Percentiles rank a stretch among this genome's conserved stretches.
Evolutionary conservation across 1,139 yeast species (phyloP).

Genomic region (Pichia sp.): DNA sequence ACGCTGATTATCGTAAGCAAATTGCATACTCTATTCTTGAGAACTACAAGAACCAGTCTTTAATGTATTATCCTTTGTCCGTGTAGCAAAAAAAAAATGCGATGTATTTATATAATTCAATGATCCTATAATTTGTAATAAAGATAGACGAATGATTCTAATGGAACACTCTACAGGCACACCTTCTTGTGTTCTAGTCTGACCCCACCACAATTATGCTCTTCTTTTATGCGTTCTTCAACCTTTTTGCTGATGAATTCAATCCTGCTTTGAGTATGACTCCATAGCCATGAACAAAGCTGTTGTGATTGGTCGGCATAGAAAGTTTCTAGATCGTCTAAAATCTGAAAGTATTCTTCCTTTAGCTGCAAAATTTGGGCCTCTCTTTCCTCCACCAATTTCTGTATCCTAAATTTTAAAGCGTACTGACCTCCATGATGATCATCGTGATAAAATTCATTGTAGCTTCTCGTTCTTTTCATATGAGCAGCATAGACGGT

Average conservation of each 20-base stretch:
- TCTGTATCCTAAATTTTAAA: neutral
- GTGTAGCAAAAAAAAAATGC: neutral
- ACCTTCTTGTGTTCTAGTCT: neutral
- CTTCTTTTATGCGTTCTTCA: neutral
- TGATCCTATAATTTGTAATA: neutral
- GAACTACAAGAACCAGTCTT: conserved; percentile 22
- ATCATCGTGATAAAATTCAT: neutral
- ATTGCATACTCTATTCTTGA: conserved; percentile 19
- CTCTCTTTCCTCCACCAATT: conserved; percentile 1
- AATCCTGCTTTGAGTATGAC: neutral
- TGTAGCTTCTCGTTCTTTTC: neutral
- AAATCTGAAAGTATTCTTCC: conserved; percentile 1
- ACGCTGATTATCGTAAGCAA: conserved; percentile 11
- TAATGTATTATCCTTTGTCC: conserved; percentile 27
- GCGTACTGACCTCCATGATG: neutral
- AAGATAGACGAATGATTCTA: neutral
- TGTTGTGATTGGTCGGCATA: conserved; percentile 14
- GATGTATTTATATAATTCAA: no score
- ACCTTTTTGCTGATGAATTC: neutral
- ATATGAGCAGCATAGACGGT: neutral
- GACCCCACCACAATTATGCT: neutral
- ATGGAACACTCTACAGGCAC: neutral
- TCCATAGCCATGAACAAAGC: conserved; percentile 1
- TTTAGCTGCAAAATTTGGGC: neutral
- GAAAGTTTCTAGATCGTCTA: conserved; percentile 11